Conservation (phyloP, 73 alveolate genomes). For the Paramecium sonneborni region DNA sequence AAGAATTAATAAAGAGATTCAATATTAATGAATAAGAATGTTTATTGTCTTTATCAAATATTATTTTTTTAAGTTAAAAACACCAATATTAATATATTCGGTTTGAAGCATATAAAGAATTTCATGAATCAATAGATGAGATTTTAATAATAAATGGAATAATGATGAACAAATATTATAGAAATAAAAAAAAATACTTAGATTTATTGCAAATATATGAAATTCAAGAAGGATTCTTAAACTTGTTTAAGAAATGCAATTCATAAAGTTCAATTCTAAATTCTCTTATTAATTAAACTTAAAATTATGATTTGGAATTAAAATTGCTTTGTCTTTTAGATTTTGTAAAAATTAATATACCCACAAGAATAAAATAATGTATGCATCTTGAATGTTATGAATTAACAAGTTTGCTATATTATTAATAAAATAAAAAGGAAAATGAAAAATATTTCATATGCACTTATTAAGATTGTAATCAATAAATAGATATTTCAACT, state of each 20-base stretch:
- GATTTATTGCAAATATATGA: neutral
- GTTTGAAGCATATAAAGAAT: neutral
- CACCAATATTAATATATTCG: no score
- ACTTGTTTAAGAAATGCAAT: neutral
- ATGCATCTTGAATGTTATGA: neutral
- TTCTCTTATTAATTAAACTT: neutral
- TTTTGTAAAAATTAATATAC: neutral
- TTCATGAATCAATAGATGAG: neutral
- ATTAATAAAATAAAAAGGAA: neutral
- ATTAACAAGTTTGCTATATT: neutral
- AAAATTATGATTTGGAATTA: neutral
- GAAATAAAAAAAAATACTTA: neutral
- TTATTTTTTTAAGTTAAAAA: no score
- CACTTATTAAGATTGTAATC: neutral
- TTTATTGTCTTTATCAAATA: no score
- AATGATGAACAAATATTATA: neutral
- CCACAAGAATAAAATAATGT: neutral
- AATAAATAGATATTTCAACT: neutral
- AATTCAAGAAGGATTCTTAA: neutral
- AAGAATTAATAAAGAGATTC: no score
- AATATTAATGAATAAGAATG: no score
- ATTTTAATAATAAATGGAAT: neutral
- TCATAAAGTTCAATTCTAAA: neutral
- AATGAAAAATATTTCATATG: neutral
- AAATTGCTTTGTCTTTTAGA: neutral